Conservation (phyloP, 805 yeast genomes). For the Martiniozyma abietophila region DNA sequence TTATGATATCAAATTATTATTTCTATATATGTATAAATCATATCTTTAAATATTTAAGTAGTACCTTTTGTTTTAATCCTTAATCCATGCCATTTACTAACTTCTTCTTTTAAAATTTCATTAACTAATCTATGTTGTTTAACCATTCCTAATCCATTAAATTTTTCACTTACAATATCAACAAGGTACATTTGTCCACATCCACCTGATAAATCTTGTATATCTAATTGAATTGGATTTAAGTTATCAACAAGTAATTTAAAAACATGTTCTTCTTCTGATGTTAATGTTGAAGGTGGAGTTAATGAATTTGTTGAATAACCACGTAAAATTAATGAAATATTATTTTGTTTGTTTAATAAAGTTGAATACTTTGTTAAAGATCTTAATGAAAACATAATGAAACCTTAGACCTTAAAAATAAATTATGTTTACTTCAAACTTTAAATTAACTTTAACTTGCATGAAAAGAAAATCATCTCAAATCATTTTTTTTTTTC, state of each 20-base stretch:
- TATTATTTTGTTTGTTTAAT: too few species aligned
- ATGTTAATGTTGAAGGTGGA: conserved; percentile 17
- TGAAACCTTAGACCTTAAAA: too few species aligned
- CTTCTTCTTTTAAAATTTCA: conserved; percentile 71
- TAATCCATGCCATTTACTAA: conserved; percentile 88
- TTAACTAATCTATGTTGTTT: conserved; percentile 92
- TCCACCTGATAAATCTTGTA: conserved; percentile 84
- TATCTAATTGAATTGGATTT: conserved; percentile 53
- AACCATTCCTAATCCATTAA: conserved; percentile 74
- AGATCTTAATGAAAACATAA: too few species aligned
- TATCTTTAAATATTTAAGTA: conserved; percentile 11
- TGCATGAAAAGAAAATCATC: too few species aligned
- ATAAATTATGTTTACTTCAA: too few species aligned
- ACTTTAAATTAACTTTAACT: too few species aligned
- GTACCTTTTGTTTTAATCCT: conserved; percentile 68
- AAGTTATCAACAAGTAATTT: conserved; percentile 45
- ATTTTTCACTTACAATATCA: conserved; percentile 56
- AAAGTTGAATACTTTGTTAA: too few species aligned
- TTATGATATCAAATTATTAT: neutral
- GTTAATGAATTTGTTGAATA: too few species aligned
- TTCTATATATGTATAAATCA: conserved; percentile 6
- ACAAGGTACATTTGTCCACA: conserved; percentile 99
- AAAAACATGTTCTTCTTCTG: conserved; percentile 49
- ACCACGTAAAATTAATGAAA: too few species aligned
- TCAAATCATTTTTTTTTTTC: too few species aligned